Conservation (phyloP, 805 yeast species). For the Komagataella phaffii region DNA sequence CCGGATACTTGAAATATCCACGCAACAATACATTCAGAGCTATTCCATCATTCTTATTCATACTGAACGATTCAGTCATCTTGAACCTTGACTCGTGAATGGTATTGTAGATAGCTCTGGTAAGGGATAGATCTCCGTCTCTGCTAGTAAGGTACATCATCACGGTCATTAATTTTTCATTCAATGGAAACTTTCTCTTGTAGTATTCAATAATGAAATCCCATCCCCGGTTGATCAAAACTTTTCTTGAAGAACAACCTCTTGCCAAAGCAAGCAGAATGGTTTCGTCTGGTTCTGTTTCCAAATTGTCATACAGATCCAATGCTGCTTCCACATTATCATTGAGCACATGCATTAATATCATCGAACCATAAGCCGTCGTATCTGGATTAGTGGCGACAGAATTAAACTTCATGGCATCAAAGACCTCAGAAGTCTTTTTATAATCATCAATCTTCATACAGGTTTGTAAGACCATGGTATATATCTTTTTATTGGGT, state of each 20-base stretch:
- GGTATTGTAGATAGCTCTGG: slow-evolving; percentile 52
- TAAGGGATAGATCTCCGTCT: slow-evolving; percentile 64
- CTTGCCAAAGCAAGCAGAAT: slow-evolving; percentile 47
- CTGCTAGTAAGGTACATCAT: slow-evolving; percentile 67
- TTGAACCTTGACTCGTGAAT: slow-evolving; percentile 20
- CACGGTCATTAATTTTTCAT: slow-evolving; percentile 38
- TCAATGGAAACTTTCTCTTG: slow-evolving; percentile 19
- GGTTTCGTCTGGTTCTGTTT: slow-evolving; percentile 23
- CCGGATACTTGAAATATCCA: slow-evolving; percentile 21
- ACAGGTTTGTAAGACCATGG: slow-evolving; percentile 49
- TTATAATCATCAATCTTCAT: slow-evolving; percentile 34
- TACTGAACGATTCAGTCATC: neutral
- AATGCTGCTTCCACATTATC: slow-evolving; percentile 61
- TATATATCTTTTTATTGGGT: slow-evolving; percentile 33
- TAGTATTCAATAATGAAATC: slow-evolving; percentile 55
- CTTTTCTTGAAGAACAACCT: slow-evolving; percentile 46
- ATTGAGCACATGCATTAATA: slow-evolving; percentile 48
- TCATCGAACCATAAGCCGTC: slow-evolving; percentile 56
- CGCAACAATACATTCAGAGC: slow-evolving; percentile 27
- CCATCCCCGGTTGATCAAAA: slow-evolving; percentile 57
- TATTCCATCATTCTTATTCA: neutral
- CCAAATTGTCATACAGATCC: slow-evolving; percentile 65
- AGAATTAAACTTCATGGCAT: slow-evolving; percentile 74
- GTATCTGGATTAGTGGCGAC: slow-evolving; percentile 52
- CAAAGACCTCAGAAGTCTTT: slow-evolving; percentile 65